phyloP scores from a whole-genome alignment of 192 early-diverging fungal genomes.

The Lunasporangiospora selenospora region DNA sequence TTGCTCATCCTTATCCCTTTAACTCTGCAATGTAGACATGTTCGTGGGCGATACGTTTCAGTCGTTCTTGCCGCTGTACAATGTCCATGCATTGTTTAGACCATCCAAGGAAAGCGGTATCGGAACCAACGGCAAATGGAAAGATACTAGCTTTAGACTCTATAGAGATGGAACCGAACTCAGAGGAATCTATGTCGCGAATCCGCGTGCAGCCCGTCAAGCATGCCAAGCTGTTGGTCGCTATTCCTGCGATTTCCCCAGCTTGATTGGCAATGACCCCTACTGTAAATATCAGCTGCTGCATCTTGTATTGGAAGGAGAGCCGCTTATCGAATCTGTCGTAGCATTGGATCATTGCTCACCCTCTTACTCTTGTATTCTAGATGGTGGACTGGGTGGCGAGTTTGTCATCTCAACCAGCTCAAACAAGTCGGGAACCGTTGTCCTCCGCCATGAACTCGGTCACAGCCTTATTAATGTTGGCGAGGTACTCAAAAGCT shows the following conservation, averaged over 20 bases:
- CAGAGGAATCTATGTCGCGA: slow-evolving; percentile 62
- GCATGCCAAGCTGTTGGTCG: slow-evolving; percentile 57
- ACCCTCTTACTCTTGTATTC: too few species aligned
- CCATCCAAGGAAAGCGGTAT: slow-evolving; percentile 61
- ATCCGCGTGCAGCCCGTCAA: slow-evolving; percentile 53
- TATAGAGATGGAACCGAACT: slow-evolving; percentile 70
- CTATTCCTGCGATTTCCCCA: slow-evolving; percentile 65
- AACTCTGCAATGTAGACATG: slow-evolving; percentile 67
- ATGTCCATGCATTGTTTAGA: slow-evolving; percentile 62
- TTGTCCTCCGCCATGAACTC: slow-evolving; percentile 67
- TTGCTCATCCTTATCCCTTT: too few species aligned
- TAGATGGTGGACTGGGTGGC: slow-evolving; percentile 66
- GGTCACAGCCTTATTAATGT: slow-evolving; percentile 44
- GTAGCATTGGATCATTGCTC: too few species aligned
- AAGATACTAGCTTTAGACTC: slow-evolving; percentile 63
- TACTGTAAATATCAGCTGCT: slow-evolving; percentile 39
- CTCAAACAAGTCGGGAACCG: slow-evolving; percentile 59
- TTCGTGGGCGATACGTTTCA: slow-evolving; percentile 59
- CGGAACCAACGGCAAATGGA: slow-evolving; percentile 55
- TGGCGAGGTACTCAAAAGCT: slow-evolving; percentile 8
- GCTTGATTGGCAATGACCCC: slow-evolving; percentile 63
- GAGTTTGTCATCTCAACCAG: slow-evolving; percentile 68
- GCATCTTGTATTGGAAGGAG: too few species aligned
- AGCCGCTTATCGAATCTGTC: too few species aligned
- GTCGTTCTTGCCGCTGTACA: slow-evolving; percentile 60